phyloP scores from a whole-genome alignment of 257 asterid species.

The Knoxia roxburghii region DNA sequence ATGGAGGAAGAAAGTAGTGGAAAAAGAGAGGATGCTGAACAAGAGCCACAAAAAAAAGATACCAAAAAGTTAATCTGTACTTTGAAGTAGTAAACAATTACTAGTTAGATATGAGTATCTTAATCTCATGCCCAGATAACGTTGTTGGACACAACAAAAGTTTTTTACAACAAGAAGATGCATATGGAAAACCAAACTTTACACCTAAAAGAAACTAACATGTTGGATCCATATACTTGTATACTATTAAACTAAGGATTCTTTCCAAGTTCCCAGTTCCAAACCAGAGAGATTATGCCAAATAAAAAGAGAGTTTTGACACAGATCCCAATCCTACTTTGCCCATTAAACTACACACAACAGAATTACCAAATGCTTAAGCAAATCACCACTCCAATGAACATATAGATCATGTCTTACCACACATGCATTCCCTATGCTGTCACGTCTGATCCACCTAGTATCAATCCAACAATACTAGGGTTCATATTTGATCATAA shows the following conservation, averaged over 20 bases:
- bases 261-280: too few relatives aligned
- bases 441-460: not conserved
- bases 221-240: too few relatives aligned
- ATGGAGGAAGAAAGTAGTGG: constrained; percentile 25
- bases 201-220: not conserved
- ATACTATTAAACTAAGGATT: too few relatives aligned
- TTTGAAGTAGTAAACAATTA: constrained; percentile 23
- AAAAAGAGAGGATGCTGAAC: constrained; percentile 5
- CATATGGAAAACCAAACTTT: constrained; percentile 30
- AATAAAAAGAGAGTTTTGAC: constrained; percentile 15
- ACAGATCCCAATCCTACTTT: constrained; percentile 56
- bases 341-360: not conserved
- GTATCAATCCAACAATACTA: too few relatives aligned
- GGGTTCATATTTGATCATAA: too few relatives aligned
- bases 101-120: not conserved
- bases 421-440: constrained; percentile 2
- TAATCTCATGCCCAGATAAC: not conserved
- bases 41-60: not conserved
- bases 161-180: constrained; percentile 8
- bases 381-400: too few relatives aligned
- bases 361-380: not conserved
- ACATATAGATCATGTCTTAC: too few relatives aligned
- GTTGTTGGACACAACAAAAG: constrained; percentile 23
- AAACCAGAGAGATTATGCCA: constrained; percentile 19
- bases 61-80: constrained; percentile 42